Evolutionary conservation across 495 filamentous ascomycete genomes (phyloP).

Genomic region (Aspergillus leporis): DNA sequence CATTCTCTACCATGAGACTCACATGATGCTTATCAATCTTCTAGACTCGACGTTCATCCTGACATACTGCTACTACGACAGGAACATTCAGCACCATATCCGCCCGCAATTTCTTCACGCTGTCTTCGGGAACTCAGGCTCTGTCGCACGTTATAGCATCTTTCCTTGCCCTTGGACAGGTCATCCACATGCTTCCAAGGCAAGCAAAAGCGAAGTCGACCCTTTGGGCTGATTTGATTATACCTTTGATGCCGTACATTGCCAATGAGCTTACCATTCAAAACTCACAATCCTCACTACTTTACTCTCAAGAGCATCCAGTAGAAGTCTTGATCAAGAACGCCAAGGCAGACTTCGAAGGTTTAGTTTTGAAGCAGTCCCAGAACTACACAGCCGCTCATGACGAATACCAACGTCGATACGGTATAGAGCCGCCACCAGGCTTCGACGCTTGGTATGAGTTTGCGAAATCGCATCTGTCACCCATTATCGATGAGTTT

Average conservation of each 20-base stretch:
- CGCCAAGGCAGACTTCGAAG: slow-evolving; percentile 44
- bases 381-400: slow-evolving; percentile 47
- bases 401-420: slow-evolving; percentile 52
- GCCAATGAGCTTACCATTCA: slow-evolving; percentile 3
- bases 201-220: slow-evolving; percentile 5
- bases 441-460: slow-evolving; percentile 67
- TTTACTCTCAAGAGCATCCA: slow-evolving; percentile 38
- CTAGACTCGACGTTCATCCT: slow-evolving; percentile 10
- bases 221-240: slow-evolving; percentile 7
- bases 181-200: slow-evolving; percentile 10
- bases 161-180: slow-evolving; percentile 9
- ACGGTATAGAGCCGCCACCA: slow-evolving; percentile 55
- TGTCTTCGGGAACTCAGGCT: not conserved
- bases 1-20: not conserved
- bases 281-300: not conserved
- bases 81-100: slow-evolving; percentile 17
- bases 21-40: not conserved
- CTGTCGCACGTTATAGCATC: slow-evolving; percentile 2
- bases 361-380: slow-evolving; percentile 46
- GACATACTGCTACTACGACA: slow-evolving; percentile 2
- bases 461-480: slow-evolving; percentile 54
- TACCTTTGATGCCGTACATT: slow-evolving; percentile 5
- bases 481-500: slow-evolving; percentile 63
- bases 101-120: slow-evolving; percentile 2
- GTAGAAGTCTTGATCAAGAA: slow-evolving; percentile 53